Evolutionary conservation across 2,329 filamentous ascomycete genomes (phyloP).

Genomic region (Coniella lustricola): DNA sequence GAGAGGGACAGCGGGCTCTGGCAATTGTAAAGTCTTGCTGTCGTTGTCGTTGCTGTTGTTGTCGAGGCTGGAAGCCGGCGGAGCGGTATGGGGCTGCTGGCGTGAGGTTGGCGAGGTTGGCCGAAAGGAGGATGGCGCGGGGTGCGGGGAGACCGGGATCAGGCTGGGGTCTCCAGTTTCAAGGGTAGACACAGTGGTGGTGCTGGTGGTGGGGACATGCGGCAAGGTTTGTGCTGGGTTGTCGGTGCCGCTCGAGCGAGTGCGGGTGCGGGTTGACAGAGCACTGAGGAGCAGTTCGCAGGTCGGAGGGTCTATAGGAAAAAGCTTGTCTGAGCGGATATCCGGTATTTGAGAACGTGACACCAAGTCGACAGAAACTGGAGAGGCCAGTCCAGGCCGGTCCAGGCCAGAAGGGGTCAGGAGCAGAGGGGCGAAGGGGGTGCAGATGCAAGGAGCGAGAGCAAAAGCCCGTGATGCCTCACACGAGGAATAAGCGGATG

Average conservation of each 20-base stretch:
- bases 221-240: not conserved
- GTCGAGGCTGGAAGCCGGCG: slow-evolving; percentile 3
- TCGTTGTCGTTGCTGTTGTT: not conserved
- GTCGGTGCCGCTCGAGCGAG: too few species aligned
- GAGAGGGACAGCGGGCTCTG: not conserved
- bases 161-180: slow-evolving; percentile 1
- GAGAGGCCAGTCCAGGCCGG: too few species aligned
- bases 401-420: too few species aligned
- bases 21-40: not conserved
- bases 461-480: not conserved
- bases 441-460: not conserved
- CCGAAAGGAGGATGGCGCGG: slow-evolving; percentile 12
- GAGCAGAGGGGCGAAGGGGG: too few species aligned
- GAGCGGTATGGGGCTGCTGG: slow-evolving; percentile 5
- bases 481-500: not conserved
- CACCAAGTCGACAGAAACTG: not conserved
- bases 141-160: slow-evolving; percentile 14
- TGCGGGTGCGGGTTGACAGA: too few species aligned
- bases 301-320: not conserved
- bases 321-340: not conserved
- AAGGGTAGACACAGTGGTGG: not conserved
- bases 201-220: not conserved
- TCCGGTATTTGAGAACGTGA: not conserved
- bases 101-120: slow-evolving; percentile 12
- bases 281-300: not conserved